Evolutionary conservation across 2,329 filamentous ascomycete genomes (phyloP).

Genomic region (Leptographium radiaticola): DNA sequence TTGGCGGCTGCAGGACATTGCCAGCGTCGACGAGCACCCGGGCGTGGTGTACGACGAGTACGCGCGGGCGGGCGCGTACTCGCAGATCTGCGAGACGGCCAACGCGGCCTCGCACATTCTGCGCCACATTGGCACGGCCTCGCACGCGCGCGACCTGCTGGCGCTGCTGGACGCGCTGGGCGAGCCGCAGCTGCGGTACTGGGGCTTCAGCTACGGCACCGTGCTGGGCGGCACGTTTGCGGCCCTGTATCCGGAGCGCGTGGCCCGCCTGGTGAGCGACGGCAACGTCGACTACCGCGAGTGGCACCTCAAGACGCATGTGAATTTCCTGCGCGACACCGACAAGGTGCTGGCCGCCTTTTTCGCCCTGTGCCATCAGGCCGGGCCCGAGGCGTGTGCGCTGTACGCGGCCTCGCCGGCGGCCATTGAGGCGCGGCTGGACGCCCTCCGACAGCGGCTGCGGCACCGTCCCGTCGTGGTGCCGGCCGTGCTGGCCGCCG

Average conservation of each 20-base stretch:
- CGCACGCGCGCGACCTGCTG: conserved; percentile 33
- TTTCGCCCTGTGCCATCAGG: conserved; percentile 38
- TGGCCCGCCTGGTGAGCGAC: conserved; percentile 37
- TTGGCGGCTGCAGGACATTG: conserved; percentile 31
- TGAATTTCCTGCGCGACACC: conserved; percentile 37
- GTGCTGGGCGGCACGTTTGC: conserved; percentile 39
- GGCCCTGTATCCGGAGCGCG: conserved; percentile 35
- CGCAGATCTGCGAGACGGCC: conserved; percentile 27
- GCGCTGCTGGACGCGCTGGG: conserved; percentile 30
- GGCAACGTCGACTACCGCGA: conserved; percentile 42
- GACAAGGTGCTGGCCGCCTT: conserved; percentile 41
- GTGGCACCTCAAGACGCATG: conserved; percentile 32
- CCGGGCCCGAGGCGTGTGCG: conserved; percentile 32
- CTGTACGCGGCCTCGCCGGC: conserved; percentile 25
- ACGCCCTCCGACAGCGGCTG: conserved; percentile 26
- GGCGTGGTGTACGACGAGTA: conserved; percentile 32
- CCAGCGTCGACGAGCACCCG: conserved; percentile 31
- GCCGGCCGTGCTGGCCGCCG: conserved; percentile 9
- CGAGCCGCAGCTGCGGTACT: conserved; percentile 31
- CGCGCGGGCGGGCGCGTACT: conserved; percentile 27
- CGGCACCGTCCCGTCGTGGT: conserved; percentile 30
- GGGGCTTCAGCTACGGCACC: conserved; percentile 43
- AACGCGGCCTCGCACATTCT: conserved; percentile 24
- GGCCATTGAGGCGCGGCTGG: conserved; percentile 26
- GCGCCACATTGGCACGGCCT: conserved; percentile 28